Base-by-base conservation (phyloP, 495 filamentous ascomycete species). In the Podospora australis region DNA sequence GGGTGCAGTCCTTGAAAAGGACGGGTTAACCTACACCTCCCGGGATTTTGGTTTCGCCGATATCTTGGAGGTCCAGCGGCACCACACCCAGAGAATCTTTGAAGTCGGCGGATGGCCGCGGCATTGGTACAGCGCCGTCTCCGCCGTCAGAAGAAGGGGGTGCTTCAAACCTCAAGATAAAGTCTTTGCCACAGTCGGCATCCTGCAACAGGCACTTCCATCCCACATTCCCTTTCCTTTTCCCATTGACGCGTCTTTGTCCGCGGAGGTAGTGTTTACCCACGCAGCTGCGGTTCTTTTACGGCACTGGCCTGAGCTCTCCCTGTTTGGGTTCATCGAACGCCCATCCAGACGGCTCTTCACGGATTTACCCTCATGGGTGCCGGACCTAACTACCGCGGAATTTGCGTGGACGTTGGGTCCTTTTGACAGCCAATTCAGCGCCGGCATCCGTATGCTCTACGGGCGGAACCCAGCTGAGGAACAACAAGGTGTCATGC, bases 101-200 rank as follows among this genome's bases (percentile, higher is more conserved):
- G 13, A 46, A 14, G 10, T 11, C 14, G 23, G 4, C 2, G 52
- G 35, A 3, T 54, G 52, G 52, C 20, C 24, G n/a, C 17, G 36
- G 10, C 44, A 43, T 10, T 54, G 52, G 52, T 49, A 30, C 46
- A 46, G 17, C 14, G 35, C 30, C 3, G 6, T 49, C 14, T 45
- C 36, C 4, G 14, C 46, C 11, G 41, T 54, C 24, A 16, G 52
- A 11, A 28, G 40, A 5, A 29, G 52, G 9, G 40, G 32, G 3
- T 54, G 52, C 8, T 41, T 49, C 9, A 14, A 45, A 5, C 19
- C 34, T 2, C 46, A 54, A 32, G 52, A 54, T 40, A 45, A 39
- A 13, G 46, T 54, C 2, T 54, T 43, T 20, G 52, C 46, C n/a
- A 49, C 52, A 7, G 14, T 54, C 9, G 52, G 52, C n/a, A 48